Base-by-base conservation (phyloP, 2,329 filamentous ascomycete species). In the Aspergillus hiratsukae region DNA sequence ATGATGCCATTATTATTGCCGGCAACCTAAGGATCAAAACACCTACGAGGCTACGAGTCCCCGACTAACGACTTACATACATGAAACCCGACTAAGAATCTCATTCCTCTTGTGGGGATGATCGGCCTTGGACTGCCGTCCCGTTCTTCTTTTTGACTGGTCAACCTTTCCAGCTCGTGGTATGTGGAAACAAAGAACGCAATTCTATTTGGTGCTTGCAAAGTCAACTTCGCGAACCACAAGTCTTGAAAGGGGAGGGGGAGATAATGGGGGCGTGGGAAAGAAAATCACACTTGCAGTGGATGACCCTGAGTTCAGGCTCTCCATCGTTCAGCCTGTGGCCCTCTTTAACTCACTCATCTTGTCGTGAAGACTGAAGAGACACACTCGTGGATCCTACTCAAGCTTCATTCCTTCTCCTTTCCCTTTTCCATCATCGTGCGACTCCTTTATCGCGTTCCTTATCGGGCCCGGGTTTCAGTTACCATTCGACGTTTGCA, bases 61-160 rank as follows among this genome's bases (percentile, higher is more conserved):
- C 23, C 23, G 23, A 23, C 23, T 23, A 23, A 6, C 31, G 14
- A 37, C 31, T 37, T 2, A 7, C 31, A 37, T 37, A 37, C 14
- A 51, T 56, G 56, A 61, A 57, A 51, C 57, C 54, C 43, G 43
- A 17, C 43, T 46, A 62, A 61, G 61, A 64, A 58, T 60, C 59
- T 62, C 56, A 62, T 63, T 61, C 60, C 57, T 60, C 35, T 48
- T 53, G 64, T 65, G 64, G 64, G 57, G 64, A 58, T 56, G 64
- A 66, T 66, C 63, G 59, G 59, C 64, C 59, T 53, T 64, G 60
- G 56, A 61, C 46, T 64, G 60, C 64, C 61, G 61, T 58, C 60
- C 61, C 56, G 57, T 52, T 55, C 55, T 53, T 63, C 53, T 51
- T 57, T 46, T 45, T 49, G 43, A 51, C 55, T 56, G 54, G 52